Evolutionary conservation across 2,329 filamentous ascomycete genomes (phyloP).

Genomic region (Curvularia sp.): DNA sequence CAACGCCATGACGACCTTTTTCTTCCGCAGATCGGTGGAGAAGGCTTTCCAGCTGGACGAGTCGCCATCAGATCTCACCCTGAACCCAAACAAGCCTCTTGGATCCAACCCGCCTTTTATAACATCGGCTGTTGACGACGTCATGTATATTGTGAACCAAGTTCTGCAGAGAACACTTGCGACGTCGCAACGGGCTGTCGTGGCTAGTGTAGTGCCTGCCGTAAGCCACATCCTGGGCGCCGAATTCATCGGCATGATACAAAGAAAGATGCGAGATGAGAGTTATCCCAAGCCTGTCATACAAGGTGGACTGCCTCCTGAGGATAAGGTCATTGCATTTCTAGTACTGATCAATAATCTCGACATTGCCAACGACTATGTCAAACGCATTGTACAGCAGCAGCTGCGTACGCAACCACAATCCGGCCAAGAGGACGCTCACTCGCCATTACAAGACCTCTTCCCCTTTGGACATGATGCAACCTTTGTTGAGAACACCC

Average conservation of each 20-base stretch:
- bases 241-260: conserved; percentile 96
- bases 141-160: conserved; percentile 98
- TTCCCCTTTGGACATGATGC: conserved; percentile 85
- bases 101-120: conserved; percentile 86
- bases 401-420: conserved; percentile 58
- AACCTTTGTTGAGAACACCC: conserved; percentile 69
- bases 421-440: conserved; percentile 51
- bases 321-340: conserved; percentile 87
- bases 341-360: conserved; percentile 95
- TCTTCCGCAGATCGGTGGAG: conserved; percentile 94
- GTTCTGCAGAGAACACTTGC: conserved; percentile 85
- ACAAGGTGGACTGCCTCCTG: conserved; percentile 82
- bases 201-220: conserved; percentile 78
- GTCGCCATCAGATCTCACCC: conserved; percentile 76
- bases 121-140: conserved; percentile 93
- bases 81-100: conserved; percentile 75
- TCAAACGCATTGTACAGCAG: conserved; percentile 80
- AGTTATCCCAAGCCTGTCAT: conserved; percentile 82
- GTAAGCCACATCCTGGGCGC: conserved; percentile 80
- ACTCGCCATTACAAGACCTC: conserved; percentile 60
- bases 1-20: conserved; percentile 92
- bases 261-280: conserved; percentile 97
- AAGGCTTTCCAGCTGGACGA: conserved; percentile 98
- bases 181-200: conserved; percentile 81
- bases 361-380: conserved; percentile 89